Base-by-base conservation (phyloP, 1,284 basidiomycete species). In the Vanrija sp. region DNA sequence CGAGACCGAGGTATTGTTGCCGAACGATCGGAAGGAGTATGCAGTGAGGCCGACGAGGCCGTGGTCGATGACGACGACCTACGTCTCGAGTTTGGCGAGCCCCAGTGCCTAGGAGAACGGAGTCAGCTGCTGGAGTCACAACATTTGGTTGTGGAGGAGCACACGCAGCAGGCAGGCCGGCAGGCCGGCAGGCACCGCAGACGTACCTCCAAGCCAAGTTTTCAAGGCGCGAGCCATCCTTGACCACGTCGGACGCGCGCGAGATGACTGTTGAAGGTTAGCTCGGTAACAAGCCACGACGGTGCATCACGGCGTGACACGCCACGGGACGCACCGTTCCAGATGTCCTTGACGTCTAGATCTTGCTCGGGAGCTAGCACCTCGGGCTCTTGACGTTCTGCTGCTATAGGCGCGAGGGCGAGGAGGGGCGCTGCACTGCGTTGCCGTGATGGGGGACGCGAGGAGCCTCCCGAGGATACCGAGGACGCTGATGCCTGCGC, bases 171-270 rank as follows among this genome's bases (percentile, higher is more conserved):
- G 21, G 21, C 21, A 23, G 21, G 21, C 21, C 5, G 21, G 21
- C 21, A 23, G 21, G 21, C 21, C 21, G 21, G 21, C 21, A 23
- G 44, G 52, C 43, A 49, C 28, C 34, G 28, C 42, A 43, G 43
- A 43, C 66, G 51, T 42, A 74, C 68, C 71, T 55, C 73, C 73
- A 75, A 5, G 72, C 68, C 7, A 75, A 64, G 40, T 75, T 75
- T 55, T 75, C 73, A 25, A 75, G 55, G 12, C 73, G 55, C 40
- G 70, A 62, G 14, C 72, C 72, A 56, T 75, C 73, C 51, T 75
- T 73, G 49, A 75, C 73, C 3, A 75, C 60, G 50, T 75, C 73
- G 47, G 70, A 63, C 5, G 71, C 69, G 38, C 67, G 65, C 1
- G 73, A 71, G 29, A 73, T 69, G 25, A 71, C 73, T 74, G 54